A percentile compares a stretch with the other conserved stretches of the same genome.
phyloP scores from a whole-genome alignment of 345 rosid species.

The Eucalyptus curtisii region DNA sequence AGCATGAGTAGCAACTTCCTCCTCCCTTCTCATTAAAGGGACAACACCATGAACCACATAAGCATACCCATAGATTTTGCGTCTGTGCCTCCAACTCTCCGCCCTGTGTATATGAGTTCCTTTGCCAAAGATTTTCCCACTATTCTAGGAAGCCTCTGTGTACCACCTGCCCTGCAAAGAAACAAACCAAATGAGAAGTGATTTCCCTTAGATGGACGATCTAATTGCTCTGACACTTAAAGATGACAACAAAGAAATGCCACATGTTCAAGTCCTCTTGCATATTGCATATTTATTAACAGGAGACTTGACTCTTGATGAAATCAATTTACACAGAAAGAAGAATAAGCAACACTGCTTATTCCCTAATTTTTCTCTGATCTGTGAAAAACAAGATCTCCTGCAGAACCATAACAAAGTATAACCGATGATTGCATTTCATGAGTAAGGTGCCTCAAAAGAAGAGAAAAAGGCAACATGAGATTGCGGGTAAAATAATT shows the following conservation, averaged over 20 bases:
- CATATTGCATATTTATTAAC: not conserved
- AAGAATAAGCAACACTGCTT: not conserved
- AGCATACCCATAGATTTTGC: conserved; percentile 52
- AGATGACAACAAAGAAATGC: not conserved
- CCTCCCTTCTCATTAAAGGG: not conserved
- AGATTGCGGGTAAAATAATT: not conserved
- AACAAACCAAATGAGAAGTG: not conserved
- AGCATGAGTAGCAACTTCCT: not conserved
- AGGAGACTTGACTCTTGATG: not conserved
- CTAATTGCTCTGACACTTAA: not conserved
- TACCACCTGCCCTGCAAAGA: conserved; percentile 74
- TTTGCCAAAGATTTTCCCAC: conserved; percentile 75
- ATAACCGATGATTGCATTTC: not conserved
- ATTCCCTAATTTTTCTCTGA: not conserved
- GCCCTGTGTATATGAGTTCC: conserved; percentile 80
- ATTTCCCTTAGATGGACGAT: not conserved
- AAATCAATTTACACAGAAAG: not conserved
- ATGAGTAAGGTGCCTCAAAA: not conserved
- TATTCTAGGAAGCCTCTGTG: conserved; percentile 81
- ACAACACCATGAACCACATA: not conserved
- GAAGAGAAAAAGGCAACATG: not conserved
- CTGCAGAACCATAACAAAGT: not conserved
- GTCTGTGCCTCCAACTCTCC: conserved; percentile 58
- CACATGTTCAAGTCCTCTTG: not conserved
- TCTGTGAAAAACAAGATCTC: not conserved